A percentile compares a stretch with the other conserved stretches of the same genome.
phyloP scores from a whole-genome alignment of 2,329 filamentous ascomycete species.

The Phoma sp. region DNA sequence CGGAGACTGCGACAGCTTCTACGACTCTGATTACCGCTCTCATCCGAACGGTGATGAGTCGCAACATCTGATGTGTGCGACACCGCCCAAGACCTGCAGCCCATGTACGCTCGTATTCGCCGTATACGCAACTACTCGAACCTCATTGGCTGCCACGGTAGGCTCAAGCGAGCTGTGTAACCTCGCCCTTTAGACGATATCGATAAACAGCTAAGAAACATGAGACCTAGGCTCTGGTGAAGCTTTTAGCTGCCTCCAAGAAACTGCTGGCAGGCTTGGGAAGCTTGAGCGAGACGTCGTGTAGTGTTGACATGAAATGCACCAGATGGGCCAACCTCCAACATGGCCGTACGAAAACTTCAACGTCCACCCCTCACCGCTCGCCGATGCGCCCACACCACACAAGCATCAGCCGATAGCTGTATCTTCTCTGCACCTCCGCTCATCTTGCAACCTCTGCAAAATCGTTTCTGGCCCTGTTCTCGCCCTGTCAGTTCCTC shows the following conservation, averaged over 20 bases:
- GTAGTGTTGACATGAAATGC: not conserved
- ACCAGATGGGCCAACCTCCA: not conserved
- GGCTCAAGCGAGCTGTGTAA: slow-evolving; percentile 8
- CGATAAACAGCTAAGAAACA: not conserved
- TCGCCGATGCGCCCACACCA: slow-evolving; percentile 12
- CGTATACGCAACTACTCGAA: not conserved
- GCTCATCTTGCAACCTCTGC: slow-evolving; percentile 15
- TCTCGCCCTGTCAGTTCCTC: slow-evolving; percentile 10
- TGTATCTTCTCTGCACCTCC: slow-evolving; percentile 22
- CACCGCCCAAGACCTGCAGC: slow-evolving; percentile 1
- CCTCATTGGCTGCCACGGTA: slow-evolving; percentile 7
- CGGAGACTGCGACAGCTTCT: not conserved
- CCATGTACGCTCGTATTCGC: not conserved
- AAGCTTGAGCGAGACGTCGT: slow-evolving; percentile 12
- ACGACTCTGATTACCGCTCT: not conserved
- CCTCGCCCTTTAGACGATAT: not conserved
- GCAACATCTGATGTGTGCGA: not conserved
- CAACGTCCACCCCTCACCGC: slow-evolving; percentile 18
- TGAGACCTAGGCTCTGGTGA: not conserved
- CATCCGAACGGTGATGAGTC: not conserved
- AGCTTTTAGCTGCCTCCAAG: not conserved
- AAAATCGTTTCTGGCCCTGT: slow-evolving; percentile 15
- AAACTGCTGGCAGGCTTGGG: slow-evolving; percentile 1
- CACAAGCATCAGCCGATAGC: slow-evolving; percentile 13
- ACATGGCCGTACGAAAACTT: slow-evolving; percentile 8